phyloP scores from a whole-genome alignment of 2,329 filamentous ascomycete species.

The Sporothrix protearum region DNA sequence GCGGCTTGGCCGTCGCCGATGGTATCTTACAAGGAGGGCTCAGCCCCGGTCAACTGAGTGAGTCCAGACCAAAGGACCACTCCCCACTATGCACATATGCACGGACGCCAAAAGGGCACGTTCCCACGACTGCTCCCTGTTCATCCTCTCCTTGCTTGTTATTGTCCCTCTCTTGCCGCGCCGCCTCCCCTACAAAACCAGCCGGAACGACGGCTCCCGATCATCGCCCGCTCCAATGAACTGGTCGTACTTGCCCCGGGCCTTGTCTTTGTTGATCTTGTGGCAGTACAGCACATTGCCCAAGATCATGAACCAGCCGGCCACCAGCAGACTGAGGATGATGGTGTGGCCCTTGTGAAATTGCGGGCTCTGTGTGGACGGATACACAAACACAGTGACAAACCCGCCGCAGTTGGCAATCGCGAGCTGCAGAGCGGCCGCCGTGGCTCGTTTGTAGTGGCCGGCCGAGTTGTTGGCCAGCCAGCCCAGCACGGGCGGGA shows the following conservation, averaged over 20 bases:
- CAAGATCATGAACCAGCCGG: constrained; percentile 61
- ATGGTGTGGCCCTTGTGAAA: constrained; percentile 61
- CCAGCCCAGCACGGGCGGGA: constrained; percentile 62
- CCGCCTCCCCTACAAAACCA: constrained; percentile 48
- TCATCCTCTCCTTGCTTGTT: no score
- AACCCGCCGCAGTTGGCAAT: constrained; percentile 67
- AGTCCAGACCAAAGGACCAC: not conserved
- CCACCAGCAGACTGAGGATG: constrained; percentile 57
- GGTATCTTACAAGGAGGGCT: not conserved
- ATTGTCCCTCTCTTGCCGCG: not conserved
- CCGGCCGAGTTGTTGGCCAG: constrained; percentile 65
- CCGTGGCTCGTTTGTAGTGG: constrained; percentile 68
- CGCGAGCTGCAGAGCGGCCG: constrained; percentile 60
- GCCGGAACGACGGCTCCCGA: constrained; percentile 58
- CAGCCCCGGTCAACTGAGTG: not conserved
- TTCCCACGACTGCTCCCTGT: not conserved
- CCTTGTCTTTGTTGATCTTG: constrained; percentile 63
- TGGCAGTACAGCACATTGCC: constrained; percentile 59
- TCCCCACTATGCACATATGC: not conserved
- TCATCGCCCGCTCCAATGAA: constrained; percentile 59
- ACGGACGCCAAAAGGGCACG: not conserved
- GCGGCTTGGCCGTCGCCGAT: not conserved
- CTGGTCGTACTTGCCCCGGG: constrained; percentile 54
- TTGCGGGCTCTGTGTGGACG: constrained; percentile 51
- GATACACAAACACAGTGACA: constrained; percentile 50